These are phyloP conservation scores for Salix dunnii DNA, from an alignment of 345 rosid species.

Conservation along the genomic window DNA sequence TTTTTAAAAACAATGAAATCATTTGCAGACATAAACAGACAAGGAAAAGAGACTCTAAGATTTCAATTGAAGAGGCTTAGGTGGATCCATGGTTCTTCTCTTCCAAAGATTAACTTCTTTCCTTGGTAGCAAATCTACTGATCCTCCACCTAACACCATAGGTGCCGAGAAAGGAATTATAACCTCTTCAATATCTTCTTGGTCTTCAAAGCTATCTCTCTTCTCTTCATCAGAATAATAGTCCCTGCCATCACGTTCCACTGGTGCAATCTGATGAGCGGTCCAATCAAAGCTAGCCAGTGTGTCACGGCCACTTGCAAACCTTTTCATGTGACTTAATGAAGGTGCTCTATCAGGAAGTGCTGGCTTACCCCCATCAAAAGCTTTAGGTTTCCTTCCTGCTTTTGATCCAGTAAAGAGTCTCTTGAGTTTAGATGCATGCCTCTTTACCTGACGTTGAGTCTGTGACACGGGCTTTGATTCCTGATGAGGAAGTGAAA, in stretches of 20 bases:
- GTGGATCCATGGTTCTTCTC: constrained; percentile 80
- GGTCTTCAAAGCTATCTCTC: constrained; percentile 21
- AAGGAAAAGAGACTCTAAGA: not conserved
- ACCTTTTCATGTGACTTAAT: constrained; percentile 75
- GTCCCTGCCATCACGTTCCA: constrained; percentile 35
- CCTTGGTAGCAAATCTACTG: constrained; percentile 44
- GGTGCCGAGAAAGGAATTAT: constrained; percentile 78
- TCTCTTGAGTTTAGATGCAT: constrained; percentile 38
- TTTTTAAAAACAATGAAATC: not conserved
- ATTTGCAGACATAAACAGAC: not conserved
- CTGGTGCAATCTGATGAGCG: constrained; percentile 55
- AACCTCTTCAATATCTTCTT: constrained; percentile 34
- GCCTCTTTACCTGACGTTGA: constrained; percentile 25
- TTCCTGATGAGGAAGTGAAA: constrained; percentile 19
- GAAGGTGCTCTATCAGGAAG: constrained; percentile 42
- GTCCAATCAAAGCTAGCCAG: constrained; percentile 62
- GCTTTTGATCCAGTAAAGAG: constrained; percentile 28
- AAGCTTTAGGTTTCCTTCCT: constrained; percentile 26
- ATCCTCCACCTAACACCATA: constrained; percentile 35
- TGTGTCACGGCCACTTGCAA: constrained; percentile 65
- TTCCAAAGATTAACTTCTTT: constrained; percentile 84
- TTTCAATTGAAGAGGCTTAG: constrained; percentile 59
- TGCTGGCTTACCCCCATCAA: not conserved
- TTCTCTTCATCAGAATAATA: constrained; percentile 53
- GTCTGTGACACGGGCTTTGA: constrained; percentile 4